Percentiles rank a stretch among this genome's conserved stretches.
These are phyloP conservation scores for Fraxinus americana DNA, from an alignment of 257 asterid species.

Conservation along the genomic window DNA sequence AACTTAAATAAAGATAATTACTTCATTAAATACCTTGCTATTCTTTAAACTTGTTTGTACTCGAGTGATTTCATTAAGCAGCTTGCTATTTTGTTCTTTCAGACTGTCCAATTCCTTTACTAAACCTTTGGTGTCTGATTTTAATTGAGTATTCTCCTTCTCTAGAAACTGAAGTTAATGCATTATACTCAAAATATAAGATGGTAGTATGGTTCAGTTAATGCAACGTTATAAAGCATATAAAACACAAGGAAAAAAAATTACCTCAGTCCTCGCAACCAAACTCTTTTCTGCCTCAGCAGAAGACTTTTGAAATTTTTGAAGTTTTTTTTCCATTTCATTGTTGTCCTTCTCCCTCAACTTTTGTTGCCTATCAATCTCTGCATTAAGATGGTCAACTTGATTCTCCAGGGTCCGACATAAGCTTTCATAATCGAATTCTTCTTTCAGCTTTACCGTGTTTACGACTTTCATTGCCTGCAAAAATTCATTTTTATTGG, in stretches of 20 bases:
- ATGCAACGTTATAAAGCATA: background rate
- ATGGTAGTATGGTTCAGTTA: background rate
- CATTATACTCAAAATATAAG: constrained; percentile 17
- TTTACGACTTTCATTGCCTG: constrained; percentile 96
- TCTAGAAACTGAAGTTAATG: constrained; percentile 47
- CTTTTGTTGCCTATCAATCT: constrained; percentile 74
- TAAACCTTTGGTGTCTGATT: constrained; percentile 39
- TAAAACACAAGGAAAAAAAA: constrained; percentile 10
- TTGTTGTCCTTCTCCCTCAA: constrained; percentile 55
- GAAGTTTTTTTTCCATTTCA: constrained; percentile 55
- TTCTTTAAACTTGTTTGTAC: constrained; percentile 39
- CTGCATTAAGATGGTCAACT: constrained; percentile 72
- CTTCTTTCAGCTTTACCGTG: constrained; percentile 80
- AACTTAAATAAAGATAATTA: constrained; percentile 4
- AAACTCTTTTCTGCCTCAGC: constrained; percentile 63
- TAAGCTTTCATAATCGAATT: constrained; percentile 85
- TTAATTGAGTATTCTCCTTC: constrained; percentile 50
- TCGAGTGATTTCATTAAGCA: constrained; percentile 47
- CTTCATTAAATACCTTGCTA: constrained; percentile 38
- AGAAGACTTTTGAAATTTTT: constrained; percentile 54
- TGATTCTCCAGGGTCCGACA: constrained; percentile 84
- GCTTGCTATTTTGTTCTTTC: constrained; percentile 42
- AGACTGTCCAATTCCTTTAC: constrained; percentile 44
- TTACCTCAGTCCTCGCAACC: constrained; percentile 76
- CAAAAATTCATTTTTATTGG: constrained; percentile 27